Evolutionary conservation across 257 asterid species (phyloP), one percentile per base, ranked within the genome.

Genomic region (Haberlea rhodopensis): DNA sequence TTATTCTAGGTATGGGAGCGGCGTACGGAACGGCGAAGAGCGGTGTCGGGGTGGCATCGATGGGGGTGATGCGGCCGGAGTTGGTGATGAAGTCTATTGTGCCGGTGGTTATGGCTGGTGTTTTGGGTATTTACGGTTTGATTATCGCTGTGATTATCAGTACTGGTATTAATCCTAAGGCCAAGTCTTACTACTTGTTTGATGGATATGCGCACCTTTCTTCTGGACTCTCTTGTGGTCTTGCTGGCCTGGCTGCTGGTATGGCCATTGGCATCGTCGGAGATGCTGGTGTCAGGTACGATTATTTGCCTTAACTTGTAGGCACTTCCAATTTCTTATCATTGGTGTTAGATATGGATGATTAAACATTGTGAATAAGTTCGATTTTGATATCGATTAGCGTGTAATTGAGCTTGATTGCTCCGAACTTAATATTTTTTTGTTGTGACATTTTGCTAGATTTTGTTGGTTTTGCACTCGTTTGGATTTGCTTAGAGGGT

Each of bases 261-360:
- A 43, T 43, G 51, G 51, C 51, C 51, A 43, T 43, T 43, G 51
- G 51, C 6, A 43, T 43, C n/a, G 51, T 43, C 51, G 51, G 51
- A 43, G 51, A 43, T 43, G 51, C 51, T 15, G 51, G 51, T 43
- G 51, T 43, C 51, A 43, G 51, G 51, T 43, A 2, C 20, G 7
- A 43, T 43, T 15, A 6, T 43, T 43, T 43, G 5, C 19, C 19
- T 40, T 40, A 11, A 11, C 18, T 29, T 13, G 51, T 43, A 19
- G 51, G 18, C 5, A 10, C 19, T 43, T 43, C 51, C 6, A 15
- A 4, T 43, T 43, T 1, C 15, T 10, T 40, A 7, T 40, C 15
- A 40, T 37, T 40, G 49, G 19, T 40, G 15, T 40, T 40, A 15
- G 49, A 15, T 40, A 40, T 15, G 49, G 49, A 40, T 40, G 49